Evolutionary conservation across 495 filamentous ascomycete species (phyloP), one percentile per base, ranked within the genome.

Genomic region (Penicillium goetzii): DNA sequence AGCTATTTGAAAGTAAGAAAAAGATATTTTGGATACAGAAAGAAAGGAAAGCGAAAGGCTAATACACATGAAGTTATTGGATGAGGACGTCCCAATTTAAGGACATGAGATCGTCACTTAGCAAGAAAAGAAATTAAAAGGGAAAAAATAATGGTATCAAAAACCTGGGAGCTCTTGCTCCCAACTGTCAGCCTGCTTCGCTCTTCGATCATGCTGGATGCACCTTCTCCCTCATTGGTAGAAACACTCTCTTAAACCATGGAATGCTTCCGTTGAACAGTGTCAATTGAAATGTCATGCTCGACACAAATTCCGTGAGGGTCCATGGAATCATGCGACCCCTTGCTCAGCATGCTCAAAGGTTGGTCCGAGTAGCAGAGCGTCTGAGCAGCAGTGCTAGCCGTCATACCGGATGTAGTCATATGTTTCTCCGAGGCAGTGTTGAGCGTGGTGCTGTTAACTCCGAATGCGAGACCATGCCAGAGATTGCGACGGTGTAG

Each of bases 301-400:
- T 76, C 75, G 32, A 79, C 70, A 5, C 67, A 53, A 23, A 79
- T 79, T 0, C 71, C 75, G 43, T 69, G 62, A n/a, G 61, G 64
- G 10, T 57, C 36, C 26, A 70, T 62, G 2, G 56, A 58, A 17
- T 73, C 68, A 10, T 59, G 40, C 19, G 62, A 65, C 17, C 26
- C 30, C 36, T 67, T 70, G 28, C 56, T 57, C 23, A 63, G 49
- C 9, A 36, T 69, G 17, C 56, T 57, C 32, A 63, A 54, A 3
- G 36, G 33, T 10, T 64, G 68, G 10, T 73, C 68, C 2, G 71
- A 64, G 47, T 74, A 78, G 62, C 75, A 76, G n/a, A 73, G 50
- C 2, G 75, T 72, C 52, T 69, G 61, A 1, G 65, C 68, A 19
- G 64, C 66, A 28, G 57, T 50, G 34, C 61, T 70, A 14, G 55